Percentiles rank a stretch among this genome's conserved stretches.
These are phyloP conservation scores for Lipomyces lipofer DNA, from an alignment of 805 yeast species.

Conservation along the genomic window DNA sequence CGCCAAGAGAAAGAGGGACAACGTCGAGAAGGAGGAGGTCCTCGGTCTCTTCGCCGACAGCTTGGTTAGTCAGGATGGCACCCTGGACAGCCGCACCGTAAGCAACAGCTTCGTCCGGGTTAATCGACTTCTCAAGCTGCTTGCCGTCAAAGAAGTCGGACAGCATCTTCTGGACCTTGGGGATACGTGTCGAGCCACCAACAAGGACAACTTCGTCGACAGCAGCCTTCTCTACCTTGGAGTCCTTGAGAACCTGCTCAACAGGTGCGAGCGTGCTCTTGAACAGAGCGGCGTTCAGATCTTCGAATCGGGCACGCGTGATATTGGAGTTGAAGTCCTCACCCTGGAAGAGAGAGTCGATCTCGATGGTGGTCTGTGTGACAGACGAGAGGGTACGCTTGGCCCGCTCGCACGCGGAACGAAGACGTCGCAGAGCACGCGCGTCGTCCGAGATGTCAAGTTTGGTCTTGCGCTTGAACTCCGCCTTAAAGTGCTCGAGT, in stretches of 20 bases:
- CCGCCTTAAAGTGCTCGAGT: constrained; percentile 87
- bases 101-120: constrained; percentile 99
- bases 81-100: constrained; percentile 99
- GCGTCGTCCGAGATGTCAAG: constrained; percentile 85
- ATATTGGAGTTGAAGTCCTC: constrained; percentile 90
- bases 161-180: constrained; percentile 92
- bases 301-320: constrained; percentile 98
- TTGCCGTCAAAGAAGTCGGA: constrained; percentile 96
- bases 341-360: constrained; percentile 93
- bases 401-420: constrained; percentile 99
- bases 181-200: constrained; percentile 99
- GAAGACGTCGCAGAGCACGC: constrained; percentile 95
- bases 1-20: constrained; percentile 98
- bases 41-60: constrained; percentile 87
- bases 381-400: constrained; percentile 97
- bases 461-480: constrained; percentile 94
- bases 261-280: constrained; percentile 93
- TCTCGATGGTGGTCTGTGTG: constrained; percentile 94
- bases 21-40: constrained; percentile 95
- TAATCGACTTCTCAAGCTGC: constrained; percentile 92
- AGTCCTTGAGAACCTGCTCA: constrained; percentile 90
- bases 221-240: constrained; percentile 77
- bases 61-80: constrained; percentile 94
- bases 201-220: constrained; percentile 94
- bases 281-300: constrained; percentile 87